Evolutionary conservation across 495 filamentous ascomycete genomes (phyloP), one percentile per base, ranked within the genome.

Genomic region (Astrocystis sublimbata): DNA sequence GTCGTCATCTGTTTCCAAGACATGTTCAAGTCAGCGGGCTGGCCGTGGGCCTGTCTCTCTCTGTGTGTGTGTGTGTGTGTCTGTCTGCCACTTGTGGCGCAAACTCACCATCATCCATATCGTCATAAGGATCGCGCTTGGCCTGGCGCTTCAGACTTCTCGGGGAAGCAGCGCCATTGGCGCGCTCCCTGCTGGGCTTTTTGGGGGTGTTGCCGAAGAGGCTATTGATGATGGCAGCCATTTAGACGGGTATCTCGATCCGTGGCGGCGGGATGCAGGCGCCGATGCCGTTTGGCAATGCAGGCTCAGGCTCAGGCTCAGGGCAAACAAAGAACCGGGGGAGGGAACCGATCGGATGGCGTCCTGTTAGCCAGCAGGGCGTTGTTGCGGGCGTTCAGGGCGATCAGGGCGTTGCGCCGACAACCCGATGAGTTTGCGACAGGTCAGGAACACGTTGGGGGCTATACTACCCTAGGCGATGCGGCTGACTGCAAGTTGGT

Each of bases 111-210:
- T 68, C 68, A 21, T 68, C 68, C 49, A 72, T 65, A 2, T 68
- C 65, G 23, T 72, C 68, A 35, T 72, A 72, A 13, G 70, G 70
- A n/a, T 72, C 68, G 21, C 52, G 53, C 40, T 64, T 70, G 4
- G 68, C 65, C 53, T 70, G 70, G 58, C 70, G 70, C 65, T 72
- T 72, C 4, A 53, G 64, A 19, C 67, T 63, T 35, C 65, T 62
- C 40, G 58, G 46, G 13, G 56, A 43, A 19, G 46, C 51, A 21
- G 36, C 15, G 46, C 65, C 63, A 43, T 65, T 70, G 54, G 63
- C 51, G 17, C 62, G 60, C 38, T 9, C 23, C 19, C 35, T 58
- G 31, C 35, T 31, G 38, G 40, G 9, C 43, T 50, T 50, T n/a
- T 13, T 58, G 36, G 53, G 23, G 10, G 51, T 24, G 9, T 12